Evolutionary conservation across 2,329 filamentous ascomycete genomes (phyloP).

Genomic region (Albifimbria verrucaria): DNA sequence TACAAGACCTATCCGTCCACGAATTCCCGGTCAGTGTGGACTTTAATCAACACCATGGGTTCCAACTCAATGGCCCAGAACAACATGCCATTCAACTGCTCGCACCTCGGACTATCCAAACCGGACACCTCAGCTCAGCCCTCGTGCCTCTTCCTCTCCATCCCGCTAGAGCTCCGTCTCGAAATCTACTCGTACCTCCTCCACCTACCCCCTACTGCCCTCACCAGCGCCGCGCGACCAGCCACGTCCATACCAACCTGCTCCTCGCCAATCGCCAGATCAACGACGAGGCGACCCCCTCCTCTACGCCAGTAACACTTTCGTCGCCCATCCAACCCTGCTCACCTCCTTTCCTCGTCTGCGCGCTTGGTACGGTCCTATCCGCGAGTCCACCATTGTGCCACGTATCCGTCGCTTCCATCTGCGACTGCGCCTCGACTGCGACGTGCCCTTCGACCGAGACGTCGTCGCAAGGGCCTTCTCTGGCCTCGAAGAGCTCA

Average conservation of each 20-base stretch:
- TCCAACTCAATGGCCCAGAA: neutral
- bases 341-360: slow-evolving; percentile 40
- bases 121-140: slow-evolving; percentile 12
- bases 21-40: too few relatives aligned
- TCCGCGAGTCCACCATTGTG: slow-evolving; percentile 23
- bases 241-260: slow-evolving; percentile 32
- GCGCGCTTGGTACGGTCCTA: slow-evolving; percentile 25
- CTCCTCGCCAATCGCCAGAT: slow-evolving; percentile 37
- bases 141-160: slow-evolving; percentile 29
- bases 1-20: too few relatives aligned
- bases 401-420: slow-evolving; percentile 35
- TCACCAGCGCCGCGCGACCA: slow-evolving; percentile 13
- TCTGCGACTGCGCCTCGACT: slow-evolving; percentile 38
- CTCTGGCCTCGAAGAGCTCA: slow-evolving; percentile 33
- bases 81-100: neutral
- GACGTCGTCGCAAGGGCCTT: slow-evolving; percentile 29
- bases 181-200: slow-evolving; percentile 44
- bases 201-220: slow-evolving; percentile 26
- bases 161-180: slow-evolving; percentile 44
- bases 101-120: slow-evolving; percentile 6
- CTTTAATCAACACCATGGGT: neutral
- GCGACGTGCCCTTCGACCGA: slow-evolving; percentile 28
- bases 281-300: slow-evolving; percentile 36
- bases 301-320: slow-evolving; percentile 42
- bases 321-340: slow-evolving; percentile 37